These are phyloP conservation scores for Rhodotorula graminis DNA, from an alignment of 768 basidiomycete species.

Conservation along the genomic window DNA sequence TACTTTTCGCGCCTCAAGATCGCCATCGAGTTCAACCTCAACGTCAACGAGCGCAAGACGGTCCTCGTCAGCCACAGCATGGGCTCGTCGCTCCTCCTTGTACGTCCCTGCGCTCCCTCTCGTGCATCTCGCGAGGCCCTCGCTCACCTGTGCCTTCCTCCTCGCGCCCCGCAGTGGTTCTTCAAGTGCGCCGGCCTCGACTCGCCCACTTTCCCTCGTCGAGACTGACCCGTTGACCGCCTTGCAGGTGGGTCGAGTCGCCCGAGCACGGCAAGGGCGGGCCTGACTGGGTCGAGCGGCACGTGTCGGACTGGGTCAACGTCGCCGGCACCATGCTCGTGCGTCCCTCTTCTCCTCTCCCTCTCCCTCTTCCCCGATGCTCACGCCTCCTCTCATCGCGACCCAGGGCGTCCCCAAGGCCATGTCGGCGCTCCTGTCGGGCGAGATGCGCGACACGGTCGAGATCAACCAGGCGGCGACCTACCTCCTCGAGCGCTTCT, in stretches of 20 bases:
- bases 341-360: not conserved
- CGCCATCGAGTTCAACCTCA: constrained; percentile 73
- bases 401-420: constrained; percentile 61
- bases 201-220: not conserved
- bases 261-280: constrained; percentile 75
- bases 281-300: constrained; percentile 83
- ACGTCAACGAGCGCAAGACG: constrained; percentile 66
- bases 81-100: constrained; percentile 62
- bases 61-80: constrained; percentile 76
- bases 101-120: not conserved
- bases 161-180: constrained; percentile 31
- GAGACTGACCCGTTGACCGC: not conserved
- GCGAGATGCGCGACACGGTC: constrained; percentile 72
- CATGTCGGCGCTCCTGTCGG: constrained; percentile 88
- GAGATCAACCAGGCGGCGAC: constrained; percentile 73
- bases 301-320: constrained; percentile 73
- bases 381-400: no score
- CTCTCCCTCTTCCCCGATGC: not conserved
- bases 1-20: constrained; percentile 72
- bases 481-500: constrained; percentile 62
- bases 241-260: constrained; percentile 81
- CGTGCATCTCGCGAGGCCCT: no score
- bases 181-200: constrained; percentile 17
- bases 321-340: constrained; percentile 76
- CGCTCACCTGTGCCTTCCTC: not conserved